Evolutionary conservation across 257 asterid species (phyloP), one percentile per base, ranked within the genome.

Genomic region (Eustoma russellianum): DNA sequence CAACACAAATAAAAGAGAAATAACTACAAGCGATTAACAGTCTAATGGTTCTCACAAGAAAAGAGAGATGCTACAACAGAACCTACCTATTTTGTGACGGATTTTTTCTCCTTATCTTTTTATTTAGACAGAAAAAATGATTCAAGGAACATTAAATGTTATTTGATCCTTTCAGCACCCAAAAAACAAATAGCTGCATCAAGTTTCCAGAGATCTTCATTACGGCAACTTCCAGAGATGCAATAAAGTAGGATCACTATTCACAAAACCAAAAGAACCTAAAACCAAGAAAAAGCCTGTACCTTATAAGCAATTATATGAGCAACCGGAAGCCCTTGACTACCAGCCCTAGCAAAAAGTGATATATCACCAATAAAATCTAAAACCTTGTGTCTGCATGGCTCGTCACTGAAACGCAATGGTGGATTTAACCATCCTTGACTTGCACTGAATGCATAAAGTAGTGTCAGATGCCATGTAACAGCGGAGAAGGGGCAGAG

Each of bases 361-460:
- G 98, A 91, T 56, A 91, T 55, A 59, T 91, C 98, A 33, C 98
- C 98, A 62, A 91, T 87, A 68, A 91, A 86, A 80, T 91, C 98
- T 63, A 91, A 73, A 63, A 80, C 85, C 82, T 91, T 91, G 68
- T 91, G 98, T 60, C 98, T 80, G 69, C 98, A 87, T 45, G 98
- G 93, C 75, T 91, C 98, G 18, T 91, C 78, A 18, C 53, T 61
- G 58, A 73, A 84, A 54, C 74, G 94, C 60, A 91, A 75, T 0
- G 98, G 98, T 60, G 95, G 94, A 61, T 87, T 91, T 74, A 91
- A 56, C 98, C 94, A 91, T 56, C 97, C 98, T 65, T 64, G 70
- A 52, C 53, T 78, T 58, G 54, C 65, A 74, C 98, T 86, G 56
- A 54, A 60, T 17, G 60, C 19, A 24, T 24, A 24, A 24, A 24